Conservation (phyloP, 1,139 yeast genomes). For the Yamadazyma membranifaciens region DNA sequence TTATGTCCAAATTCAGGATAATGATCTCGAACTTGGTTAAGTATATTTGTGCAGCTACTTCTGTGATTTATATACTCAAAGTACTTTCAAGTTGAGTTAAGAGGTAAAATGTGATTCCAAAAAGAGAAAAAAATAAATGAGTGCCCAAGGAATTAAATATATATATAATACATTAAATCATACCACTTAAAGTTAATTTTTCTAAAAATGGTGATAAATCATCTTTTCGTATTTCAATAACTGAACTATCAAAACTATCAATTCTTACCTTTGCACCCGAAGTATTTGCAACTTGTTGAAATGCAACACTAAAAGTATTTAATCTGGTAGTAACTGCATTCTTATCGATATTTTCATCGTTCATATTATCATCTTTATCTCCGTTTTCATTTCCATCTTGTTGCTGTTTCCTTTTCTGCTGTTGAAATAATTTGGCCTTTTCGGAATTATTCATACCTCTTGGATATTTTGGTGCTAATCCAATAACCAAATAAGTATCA, state of each 20-base stretch:
- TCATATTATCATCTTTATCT: constrained; percentile 4
- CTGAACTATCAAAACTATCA: constrained; percentile 92
- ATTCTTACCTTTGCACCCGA: constrained; percentile 88
- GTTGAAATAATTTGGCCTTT: constrained; percentile 37
- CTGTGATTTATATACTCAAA: too few relatives aligned
- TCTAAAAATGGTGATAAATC: constrained; percentile 89
- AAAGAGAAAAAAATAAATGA: background rate
- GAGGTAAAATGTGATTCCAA: too few relatives aligned
- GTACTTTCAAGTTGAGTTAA: constrained; percentile 15
- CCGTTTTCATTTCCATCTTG: constrained; percentile 5
- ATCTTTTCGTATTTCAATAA: constrained; percentile 84
- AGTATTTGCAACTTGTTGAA: constrained; percentile 77
- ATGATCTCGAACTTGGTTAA: too few relatives aligned
- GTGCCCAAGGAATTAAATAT: background rate
- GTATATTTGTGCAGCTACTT: too few relatives aligned
- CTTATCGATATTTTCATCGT: constrained; percentile 2
- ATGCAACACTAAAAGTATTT: constrained; percentile 86
- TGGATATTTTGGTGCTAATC: constrained; percentile 82
- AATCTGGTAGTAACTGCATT: constrained; percentile 39
- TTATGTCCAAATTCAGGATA: too few relatives aligned
- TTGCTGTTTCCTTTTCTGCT: constrained; percentile 22
- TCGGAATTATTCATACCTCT: constrained; percentile 52
- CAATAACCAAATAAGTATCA: constrained; percentile 85
- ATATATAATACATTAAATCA: constrained; percentile 20
- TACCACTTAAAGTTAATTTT: constrained; percentile 52